Base-by-base conservation (phyloP, 768 basidiomycete species). In the Coprinopsis marcescibilis region DNA sequence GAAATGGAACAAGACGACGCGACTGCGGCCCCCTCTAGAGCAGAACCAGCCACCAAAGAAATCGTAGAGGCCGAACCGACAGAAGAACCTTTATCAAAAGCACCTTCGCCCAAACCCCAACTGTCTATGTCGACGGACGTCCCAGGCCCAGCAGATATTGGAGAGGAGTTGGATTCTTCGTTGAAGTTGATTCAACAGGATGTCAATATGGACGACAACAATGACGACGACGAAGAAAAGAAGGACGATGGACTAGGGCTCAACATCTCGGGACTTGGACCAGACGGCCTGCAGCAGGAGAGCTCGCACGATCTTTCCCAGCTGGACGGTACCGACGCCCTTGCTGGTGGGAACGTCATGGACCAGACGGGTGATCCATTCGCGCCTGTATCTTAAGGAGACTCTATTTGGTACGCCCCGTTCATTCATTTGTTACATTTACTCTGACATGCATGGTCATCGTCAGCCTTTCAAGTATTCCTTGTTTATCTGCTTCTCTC, bases 1-100 rank as follows among this genome's bases (percentile, higher is more conserved):
- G 87, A 89, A 46, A 73, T 82, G 61, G 84, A 86, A 46, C 75
- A 79, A 51, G 87, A 87, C 45, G 85, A 85, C 50, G 56, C 62
- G 15, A 72, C 74, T 13, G 65, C 66, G 17, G 73, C 65, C 15
- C 59, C 56, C 5, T 56, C 56, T 10, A 66, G 67, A 54, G 60
- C 71, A 58, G 58, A 45, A 38, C 42, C 43, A 4, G 38, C 33
- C 4, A 1, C 63, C 44, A 61, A 66, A 38, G 57, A 60, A 30
- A 50, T 56, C 15, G 62, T 60, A 36, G 60, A 54, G 55, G 24
- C 59, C 49, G 40, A 34, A 33, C 67, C 67, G 20, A 29, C 24
- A 48, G 74, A 76, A 26, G 81, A 80, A 48, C 60, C 64, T 23
- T 73, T 69, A 15, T 81, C 80, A 42, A 55, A 57, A 57, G 76